Conservation (phyloP, 73 alveolate genomes). For the Urostyla sp. region DNA sequence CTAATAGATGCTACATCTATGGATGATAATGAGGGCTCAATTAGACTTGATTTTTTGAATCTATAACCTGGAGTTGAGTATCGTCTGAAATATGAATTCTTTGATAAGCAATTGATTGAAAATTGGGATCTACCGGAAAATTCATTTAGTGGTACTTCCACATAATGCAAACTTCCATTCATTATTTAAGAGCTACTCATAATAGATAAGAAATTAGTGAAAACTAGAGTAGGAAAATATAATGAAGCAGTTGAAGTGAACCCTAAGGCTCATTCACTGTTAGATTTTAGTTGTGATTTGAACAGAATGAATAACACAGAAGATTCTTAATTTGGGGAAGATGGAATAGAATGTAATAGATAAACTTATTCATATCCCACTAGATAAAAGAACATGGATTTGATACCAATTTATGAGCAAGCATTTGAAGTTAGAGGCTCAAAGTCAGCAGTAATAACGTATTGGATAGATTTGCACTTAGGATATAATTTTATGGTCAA, state of each 20-base stretch:
- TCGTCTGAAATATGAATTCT: slow-evolving; percentile 16
- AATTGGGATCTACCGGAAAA: neutral
- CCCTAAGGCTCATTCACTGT: neutral
- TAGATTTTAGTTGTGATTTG: slow-evolving; percentile 6
- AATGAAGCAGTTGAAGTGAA: neutral
- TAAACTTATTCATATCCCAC: neutral
- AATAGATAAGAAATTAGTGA: slow-evolving; percentile 29
- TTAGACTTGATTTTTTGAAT: neutral
- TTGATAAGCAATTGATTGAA: slow-evolving; percentile 13
- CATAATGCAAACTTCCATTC: slow-evolving; percentile 39
- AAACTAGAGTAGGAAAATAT: neutral
- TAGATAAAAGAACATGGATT: neutral
- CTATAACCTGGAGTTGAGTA: slow-evolving; percentile 23
- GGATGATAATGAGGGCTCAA: neutral
- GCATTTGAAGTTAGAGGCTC: slow-evolving; percentile 15
- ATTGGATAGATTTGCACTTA: slow-evolving; percentile 29
- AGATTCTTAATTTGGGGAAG: slow-evolving; percentile 23
- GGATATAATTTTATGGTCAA: slow-evolving; percentile 18
- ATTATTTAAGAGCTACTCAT: slow-evolving; percentile 12
- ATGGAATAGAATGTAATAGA: neutral
- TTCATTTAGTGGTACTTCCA: neutral
- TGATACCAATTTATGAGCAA: neutral
- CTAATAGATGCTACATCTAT: slow-evolving; percentile 22
- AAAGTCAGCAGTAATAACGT: slow-evolving; percentile 10
- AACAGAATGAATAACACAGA: slow-evolving; percentile 1